These are phyloP conservation scores for Acanthamoeba castellanii DNA, from an alignment of 208 protist species.

Conservation along the genomic window DNA sequence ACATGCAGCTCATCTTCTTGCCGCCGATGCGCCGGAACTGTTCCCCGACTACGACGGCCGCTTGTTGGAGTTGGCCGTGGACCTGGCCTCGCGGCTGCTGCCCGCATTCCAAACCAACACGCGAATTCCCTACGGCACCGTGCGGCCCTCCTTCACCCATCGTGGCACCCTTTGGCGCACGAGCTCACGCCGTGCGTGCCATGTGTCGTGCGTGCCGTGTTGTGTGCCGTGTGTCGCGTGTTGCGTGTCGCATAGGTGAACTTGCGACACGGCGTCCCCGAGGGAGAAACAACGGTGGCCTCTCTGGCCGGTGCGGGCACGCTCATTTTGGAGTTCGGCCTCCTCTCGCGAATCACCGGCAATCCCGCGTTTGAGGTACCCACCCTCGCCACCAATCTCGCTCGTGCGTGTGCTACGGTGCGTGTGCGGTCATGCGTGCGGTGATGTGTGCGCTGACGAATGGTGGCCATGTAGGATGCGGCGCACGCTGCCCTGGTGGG, in stretches of 20 bases:
- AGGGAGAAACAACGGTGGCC: slow-evolving; percentile 85
- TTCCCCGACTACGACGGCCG: slow-evolving; percentile 83
- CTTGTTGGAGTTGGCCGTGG: slow-evolving; percentile 87
- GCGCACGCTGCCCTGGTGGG: slow-evolving; percentile 77
- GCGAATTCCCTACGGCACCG: slow-evolving; percentile 92
- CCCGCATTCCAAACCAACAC: slow-evolving; percentile 91
- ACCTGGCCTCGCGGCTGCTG: slow-evolving; percentile 88
- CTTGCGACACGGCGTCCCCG: slow-evolving; percentile 88
- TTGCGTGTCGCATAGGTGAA: slow-evolving; percentile 83
- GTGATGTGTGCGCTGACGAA: neutral
- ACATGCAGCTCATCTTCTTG: slow-evolving; percentile 56
- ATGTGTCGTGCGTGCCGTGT: neutral
- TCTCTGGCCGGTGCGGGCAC: slow-evolving; percentile 86
- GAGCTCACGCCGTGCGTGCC: too few species aligned
- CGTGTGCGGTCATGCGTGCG: too few species aligned
- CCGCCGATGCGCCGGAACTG: neutral
- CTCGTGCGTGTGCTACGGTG: too few species aligned
- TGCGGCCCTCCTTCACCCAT: neutral
- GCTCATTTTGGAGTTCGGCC: slow-evolving; percentile 87
- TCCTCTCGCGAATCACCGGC: slow-evolving; percentile 79
- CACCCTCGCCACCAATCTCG: neutral
- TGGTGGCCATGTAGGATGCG: slow-evolving; percentile 21
- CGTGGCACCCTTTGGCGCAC: too few species aligned
- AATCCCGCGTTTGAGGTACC: slow-evolving; percentile 82
- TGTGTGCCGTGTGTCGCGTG: neutral